These are phyloP conservation scores for Jatropha podagrica DNA, from an alignment of 441 rosid genomes.

Conservation along the genomic window DNA sequence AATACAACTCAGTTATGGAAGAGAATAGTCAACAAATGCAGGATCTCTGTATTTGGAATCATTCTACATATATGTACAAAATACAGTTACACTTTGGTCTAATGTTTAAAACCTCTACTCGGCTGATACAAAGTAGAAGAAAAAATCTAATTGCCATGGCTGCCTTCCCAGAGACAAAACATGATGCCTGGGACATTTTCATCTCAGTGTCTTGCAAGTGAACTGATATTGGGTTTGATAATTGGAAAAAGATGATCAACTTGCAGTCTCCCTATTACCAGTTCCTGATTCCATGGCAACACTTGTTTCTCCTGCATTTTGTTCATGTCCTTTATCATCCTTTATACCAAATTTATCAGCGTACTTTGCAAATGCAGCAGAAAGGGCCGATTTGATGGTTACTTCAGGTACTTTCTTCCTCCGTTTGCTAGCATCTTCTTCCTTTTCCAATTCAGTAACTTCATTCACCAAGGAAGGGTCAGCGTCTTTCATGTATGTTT, in stretches of 20 bases:
- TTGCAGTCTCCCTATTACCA: conserved; percentile 19
- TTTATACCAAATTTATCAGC: conserved; percentile 49
- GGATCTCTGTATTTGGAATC: neutral
- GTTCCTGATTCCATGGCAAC: conserved; percentile 28
- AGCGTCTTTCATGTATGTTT: conserved; percentile 38
- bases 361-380: conserved; percentile 73
- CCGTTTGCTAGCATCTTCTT: conserved; percentile 44
- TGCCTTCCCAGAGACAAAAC: neutral
- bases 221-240: neutral
- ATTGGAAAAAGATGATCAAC: conserved; percentile 18
- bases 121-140: neutral
- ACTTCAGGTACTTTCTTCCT: conserved; percentile 61
- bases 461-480: conserved; percentile 43
- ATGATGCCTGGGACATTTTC: neutral
- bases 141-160: neutral
- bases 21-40: neutral
- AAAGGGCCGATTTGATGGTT: conserved; percentile 70
- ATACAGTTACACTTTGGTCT: neutral
- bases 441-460: conserved; percentile 40
- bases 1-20: neutral
- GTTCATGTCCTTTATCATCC: conserved; percentile 31
- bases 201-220: neutral
- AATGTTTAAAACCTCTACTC: neutral
- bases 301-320: conserved; percentile 36
- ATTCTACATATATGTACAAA: conserved; percentile 11